These are phyloP conservation scores for Micromonas pusilla DNA, from an alignment of 139 green algal species.

Conservation along the genomic window DNA sequence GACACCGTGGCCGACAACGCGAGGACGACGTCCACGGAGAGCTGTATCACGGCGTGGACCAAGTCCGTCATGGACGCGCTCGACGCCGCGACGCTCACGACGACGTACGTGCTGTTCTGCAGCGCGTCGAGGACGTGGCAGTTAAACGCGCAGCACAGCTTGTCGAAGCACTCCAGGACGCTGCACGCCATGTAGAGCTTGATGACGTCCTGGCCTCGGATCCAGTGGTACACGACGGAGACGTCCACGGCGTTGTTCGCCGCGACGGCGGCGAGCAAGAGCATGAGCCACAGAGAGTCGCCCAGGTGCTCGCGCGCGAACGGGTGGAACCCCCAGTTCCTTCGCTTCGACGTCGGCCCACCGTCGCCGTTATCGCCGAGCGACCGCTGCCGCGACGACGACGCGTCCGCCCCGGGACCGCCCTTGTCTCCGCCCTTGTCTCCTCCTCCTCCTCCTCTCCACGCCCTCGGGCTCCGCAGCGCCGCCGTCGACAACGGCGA, in stretches of 20 bases:
- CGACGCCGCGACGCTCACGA: not conserved
- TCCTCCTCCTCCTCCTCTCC: too few relatives aligned
- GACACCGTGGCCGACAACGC: conserved; percentile 26
- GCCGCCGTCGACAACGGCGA: not conserved
- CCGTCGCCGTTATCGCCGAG: not conserved
- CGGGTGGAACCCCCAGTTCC: conserved; percentile 4
- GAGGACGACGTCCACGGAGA: conserved; percentile 35
- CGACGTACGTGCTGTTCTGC: not conserved
- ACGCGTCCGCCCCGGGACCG: not conserved
- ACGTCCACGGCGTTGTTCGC: conserved; percentile 30
- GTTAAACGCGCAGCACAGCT: conserved; percentile 43
- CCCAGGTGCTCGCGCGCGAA: conserved; percentile 25
- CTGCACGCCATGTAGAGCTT: conserved; percentile 48
- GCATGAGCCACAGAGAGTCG: conserved; percentile 25
- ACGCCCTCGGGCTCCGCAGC: not conserved
- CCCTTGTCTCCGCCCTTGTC: not conserved
- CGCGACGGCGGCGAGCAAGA: conserved; percentile 9
- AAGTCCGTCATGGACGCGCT: not conserved
- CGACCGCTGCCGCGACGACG: too few relatives aligned
- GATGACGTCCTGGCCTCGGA: conserved; percentile 47
- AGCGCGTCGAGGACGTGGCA: conserved; percentile 41
- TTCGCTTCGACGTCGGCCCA: not conserved
- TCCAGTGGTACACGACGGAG: conserved; percentile 48
- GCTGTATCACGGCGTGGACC: conserved; percentile 15
- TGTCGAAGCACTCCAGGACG: conserved; percentile 29